These are phyloP conservation scores for Trametes sp. DNA, from an alignment of 1,284 basidiomycete genomes.

Conservation along the genomic window DNA sequence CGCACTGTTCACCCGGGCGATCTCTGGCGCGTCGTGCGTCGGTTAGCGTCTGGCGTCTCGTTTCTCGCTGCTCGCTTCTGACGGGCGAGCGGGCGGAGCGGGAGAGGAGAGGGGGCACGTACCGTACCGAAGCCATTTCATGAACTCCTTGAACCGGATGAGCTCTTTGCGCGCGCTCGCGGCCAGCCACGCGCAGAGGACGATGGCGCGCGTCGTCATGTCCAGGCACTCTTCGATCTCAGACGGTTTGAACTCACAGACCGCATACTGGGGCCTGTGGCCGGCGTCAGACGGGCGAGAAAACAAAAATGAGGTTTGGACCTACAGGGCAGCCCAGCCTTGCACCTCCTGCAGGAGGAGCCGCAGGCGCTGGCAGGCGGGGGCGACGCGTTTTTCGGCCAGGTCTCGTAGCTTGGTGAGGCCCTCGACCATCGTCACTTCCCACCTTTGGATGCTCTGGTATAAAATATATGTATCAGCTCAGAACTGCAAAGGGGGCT, in stretches of 20 bases:
- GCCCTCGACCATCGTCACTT: constrained; percentile 72
- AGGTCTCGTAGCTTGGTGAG: constrained; percentile 75
- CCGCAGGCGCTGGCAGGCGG: constrained; percentile 78
- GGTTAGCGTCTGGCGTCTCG: constrained; percentile 3
- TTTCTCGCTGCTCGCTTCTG: too few relatives aligned
- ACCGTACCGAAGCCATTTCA: constrained; percentile 81
- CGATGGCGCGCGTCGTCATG: constrained; percentile 61
- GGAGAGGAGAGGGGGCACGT: constrained; percentile 34
- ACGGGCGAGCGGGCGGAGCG: not conserved
- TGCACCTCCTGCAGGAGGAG: constrained; percentile 76
- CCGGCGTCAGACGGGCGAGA: constrained; percentile 17
- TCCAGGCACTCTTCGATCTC: constrained; percentile 61
- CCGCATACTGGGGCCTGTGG: constrained; percentile 40
- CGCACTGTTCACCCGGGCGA: constrained; percentile 37
- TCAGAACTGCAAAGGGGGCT: too few relatives aligned
- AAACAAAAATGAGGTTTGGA: constrained; percentile 20
- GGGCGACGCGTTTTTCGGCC: constrained; percentile 70
- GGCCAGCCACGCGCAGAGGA: constrained; percentile 73
- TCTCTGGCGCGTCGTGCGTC: constrained; percentile 35
- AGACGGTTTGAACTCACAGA: constrained; percentile 59
- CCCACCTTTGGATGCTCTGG: constrained; percentile 84
- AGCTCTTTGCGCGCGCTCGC: constrained; percentile 70
- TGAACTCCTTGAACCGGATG: constrained; percentile 76
- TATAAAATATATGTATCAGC: constrained; percentile 23
- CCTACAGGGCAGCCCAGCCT: constrained; percentile 80